phyloP scores from a whole-genome alignment of 257 asterid genomes.

The Cinchona pubescens region DNA sequence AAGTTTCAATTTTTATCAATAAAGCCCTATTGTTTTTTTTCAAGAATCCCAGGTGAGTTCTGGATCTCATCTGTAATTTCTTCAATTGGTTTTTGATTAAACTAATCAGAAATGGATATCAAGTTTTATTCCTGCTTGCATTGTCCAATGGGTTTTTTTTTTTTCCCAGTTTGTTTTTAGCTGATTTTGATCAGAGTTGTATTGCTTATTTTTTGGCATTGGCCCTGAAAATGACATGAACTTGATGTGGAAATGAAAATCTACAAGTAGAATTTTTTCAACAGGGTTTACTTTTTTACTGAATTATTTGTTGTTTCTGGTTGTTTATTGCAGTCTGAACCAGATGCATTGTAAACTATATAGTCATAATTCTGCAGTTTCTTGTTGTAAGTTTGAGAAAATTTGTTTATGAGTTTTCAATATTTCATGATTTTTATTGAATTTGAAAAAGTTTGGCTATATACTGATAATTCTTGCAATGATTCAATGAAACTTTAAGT shows the following conservation, averaged over 20 bases:
- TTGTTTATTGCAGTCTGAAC: too few relatives aligned
- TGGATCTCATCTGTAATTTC: background rate
- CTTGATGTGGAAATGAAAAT: background rate
- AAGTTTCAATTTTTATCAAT: slow-evolving; percentile 6
- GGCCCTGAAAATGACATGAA: background rate
- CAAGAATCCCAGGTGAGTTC: slow-evolving; percentile 18
- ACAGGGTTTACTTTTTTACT: too few relatives aligned
- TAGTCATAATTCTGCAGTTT: background rate
- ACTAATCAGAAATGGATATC: background rate
- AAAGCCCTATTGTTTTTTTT: background rate
- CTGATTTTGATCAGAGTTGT: slow-evolving; percentile 8
- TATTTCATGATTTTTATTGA: background rate
- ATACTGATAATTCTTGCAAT: background rate
- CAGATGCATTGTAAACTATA: too few relatives aligned
- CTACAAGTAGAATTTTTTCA: background rate
- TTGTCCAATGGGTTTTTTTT: background rate
- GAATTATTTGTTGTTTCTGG: too few relatives aligned
- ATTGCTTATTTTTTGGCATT: background rate
- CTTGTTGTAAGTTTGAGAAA: background rate
- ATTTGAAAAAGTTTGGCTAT: background rate
- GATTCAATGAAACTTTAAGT: background rate
- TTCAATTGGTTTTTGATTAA: slow-evolving; percentile 2
- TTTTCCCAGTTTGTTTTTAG: background rate
- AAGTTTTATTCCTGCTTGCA: background rate
- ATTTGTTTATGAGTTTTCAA: background rate